phyloP scores from a whole-genome alignment of 805 yeast species.

The Nakazawaea wickerhamii region DNA sequence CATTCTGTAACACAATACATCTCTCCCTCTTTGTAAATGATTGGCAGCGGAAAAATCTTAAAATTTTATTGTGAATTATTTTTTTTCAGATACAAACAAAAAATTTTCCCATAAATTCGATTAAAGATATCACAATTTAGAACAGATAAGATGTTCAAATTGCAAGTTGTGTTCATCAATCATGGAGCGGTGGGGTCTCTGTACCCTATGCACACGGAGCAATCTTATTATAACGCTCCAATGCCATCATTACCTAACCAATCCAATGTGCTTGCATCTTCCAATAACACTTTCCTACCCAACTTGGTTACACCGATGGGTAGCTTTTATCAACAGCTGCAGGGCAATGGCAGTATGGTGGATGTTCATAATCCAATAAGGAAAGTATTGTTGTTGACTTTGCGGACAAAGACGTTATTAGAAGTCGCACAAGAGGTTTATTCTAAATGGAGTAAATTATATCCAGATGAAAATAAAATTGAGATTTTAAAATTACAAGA shows the following conservation, averaged over 20 bases:
- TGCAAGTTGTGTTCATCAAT: conserved; percentile 40
- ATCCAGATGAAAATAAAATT: conserved; percentile 52
- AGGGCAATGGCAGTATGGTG: too few relatives aligned
- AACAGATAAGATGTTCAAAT: conserved; percentile 36
- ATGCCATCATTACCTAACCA: conserved; percentile 14
- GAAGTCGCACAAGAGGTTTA: conserved; percentile 49
- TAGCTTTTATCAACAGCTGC: conserved; percentile 7
- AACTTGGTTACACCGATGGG: conserved; percentile 16
- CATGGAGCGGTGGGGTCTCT: too few relatives aligned
- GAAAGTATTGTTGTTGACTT: conserved; percentile 63
- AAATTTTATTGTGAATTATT: background rate
- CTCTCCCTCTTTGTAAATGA: too few relatives aligned
- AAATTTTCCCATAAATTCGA: background rate
- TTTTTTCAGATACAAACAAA: background rate
- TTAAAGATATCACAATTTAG: too few relatives aligned
- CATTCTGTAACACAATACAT: background rate
- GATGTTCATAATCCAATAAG: too few relatives aligned
- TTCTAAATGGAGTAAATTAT: conserved; percentile 53
- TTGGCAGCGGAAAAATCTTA: background rate
- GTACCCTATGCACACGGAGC: too few relatives aligned
- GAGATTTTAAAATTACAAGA: conserved; percentile 63
- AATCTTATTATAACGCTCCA: conserved; percentile 13
- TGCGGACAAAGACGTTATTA: conserved; percentile 38
- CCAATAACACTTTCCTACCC: conserved; percentile 25
- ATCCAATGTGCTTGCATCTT: conserved; percentile 31